Conservation (phyloP, 352 stramenopile species). For the Globisporangium emineosum region DNA sequence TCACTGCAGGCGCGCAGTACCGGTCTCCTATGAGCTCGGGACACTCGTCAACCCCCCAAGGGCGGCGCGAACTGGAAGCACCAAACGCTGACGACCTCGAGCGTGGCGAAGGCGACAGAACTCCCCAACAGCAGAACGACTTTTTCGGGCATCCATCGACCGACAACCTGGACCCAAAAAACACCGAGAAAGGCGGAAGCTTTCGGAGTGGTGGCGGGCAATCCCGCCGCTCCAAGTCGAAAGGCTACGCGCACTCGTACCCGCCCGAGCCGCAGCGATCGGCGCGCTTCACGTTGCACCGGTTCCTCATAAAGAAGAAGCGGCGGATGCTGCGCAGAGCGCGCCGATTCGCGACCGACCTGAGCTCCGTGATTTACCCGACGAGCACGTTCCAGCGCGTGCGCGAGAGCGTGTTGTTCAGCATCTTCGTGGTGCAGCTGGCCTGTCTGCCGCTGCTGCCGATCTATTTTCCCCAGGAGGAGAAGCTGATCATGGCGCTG, state of each 20-base stretch:
- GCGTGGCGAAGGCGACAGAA: not conserved
- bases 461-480: not conserved
- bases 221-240: not conserved
- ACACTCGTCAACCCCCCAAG: not conserved
- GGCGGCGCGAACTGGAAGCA: not conserved
- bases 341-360: not conserved
- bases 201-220: not conserved
- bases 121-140: not conserved
- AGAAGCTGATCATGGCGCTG: not conserved
- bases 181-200: not conserved
- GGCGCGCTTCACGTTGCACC: not conserved
- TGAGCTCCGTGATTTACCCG: conserved; percentile 7
- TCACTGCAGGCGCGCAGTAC: not conserved
- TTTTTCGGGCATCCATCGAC: not conserved
- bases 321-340: not conserved
- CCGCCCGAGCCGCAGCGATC: not conserved
- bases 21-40: not conserved
- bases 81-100: not conserved
- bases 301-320: not conserved
- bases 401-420: conserved; percentile 1
- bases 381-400: conserved; percentile 5
- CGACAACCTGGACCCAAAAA: not conserved
- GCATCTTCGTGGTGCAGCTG: not conserved
- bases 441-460: not conserved
- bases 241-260: not conserved